Base-by-base conservation (phyloP, 179 eudicot species). In the Dionaea muscipula region DNA sequence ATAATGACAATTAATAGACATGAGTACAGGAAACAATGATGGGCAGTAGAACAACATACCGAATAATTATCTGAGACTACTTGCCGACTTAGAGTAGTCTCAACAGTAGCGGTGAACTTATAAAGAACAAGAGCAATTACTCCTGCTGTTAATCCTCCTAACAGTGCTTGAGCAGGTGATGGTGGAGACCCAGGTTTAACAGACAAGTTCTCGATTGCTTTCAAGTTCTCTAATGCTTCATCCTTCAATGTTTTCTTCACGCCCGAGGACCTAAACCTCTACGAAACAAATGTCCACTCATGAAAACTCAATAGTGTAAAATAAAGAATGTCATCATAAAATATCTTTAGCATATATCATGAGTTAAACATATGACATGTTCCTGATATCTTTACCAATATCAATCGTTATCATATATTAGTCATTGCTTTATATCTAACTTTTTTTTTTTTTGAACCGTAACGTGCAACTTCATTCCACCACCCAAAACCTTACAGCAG, bases 201-300 rank as follows among this genome's bases (percentile, higher is more conserved):
- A 11, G 82, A 66, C 14, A 73, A 8, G 0, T 78, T 55, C 10
- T 83, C 67, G 41, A 91, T 76, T 50, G 87, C 83, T 79, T 80
- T 84, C 69, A 91, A 73, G 74, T 78, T 91, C 36, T 87, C 91
- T 68, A 83, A n/a, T 19, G 97, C 97, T 45, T 86, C 97, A 53
- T 86, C 95, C 57, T 77, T 82, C 60, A 86, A 26, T 16, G 94
- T 50, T 64, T 75, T 76, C 56, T 77, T 80, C 9, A 61, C 85
- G 40, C 95, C 95, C 6, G 82, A 24, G 16, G 98, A 84, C 74
- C 98, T 87, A 67, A 82, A 24, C 16, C 14, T 24, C 53, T 49
- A 19, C 1, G 23, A 25, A 25, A 46, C 26, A 10, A 46, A 46
- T 8, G 7, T 46, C 50, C 23, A 23, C 50, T 10, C 47, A 7